A percentile compares a stretch with the other conserved stretches of the same genome.
phyloP scores from a whole-genome alignment of 345 rosid genomes.

The Erysimum cheiranthoides region DNA sequence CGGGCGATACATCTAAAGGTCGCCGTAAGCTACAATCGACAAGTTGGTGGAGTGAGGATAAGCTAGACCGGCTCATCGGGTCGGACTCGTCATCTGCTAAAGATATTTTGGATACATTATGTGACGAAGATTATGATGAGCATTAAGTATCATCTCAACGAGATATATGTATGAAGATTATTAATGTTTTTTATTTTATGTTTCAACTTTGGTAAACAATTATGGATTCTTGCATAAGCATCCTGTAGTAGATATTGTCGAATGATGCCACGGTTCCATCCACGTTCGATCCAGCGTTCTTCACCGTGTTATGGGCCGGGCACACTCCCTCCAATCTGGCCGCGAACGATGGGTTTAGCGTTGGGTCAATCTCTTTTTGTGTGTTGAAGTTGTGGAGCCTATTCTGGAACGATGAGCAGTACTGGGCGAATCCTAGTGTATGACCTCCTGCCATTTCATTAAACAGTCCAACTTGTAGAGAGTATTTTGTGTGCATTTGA shows the following conservation, averaged over 20 bases:
- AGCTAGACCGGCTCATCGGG: conserved; percentile 26
- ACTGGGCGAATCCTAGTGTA: conserved; percentile 86
- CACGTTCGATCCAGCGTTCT: conserved; percentile 65
- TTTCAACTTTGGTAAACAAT: not conserved
- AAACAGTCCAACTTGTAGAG: not conserved
- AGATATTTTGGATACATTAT: conserved; percentile 14
- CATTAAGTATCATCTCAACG: too few species aligned
- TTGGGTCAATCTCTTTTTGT: conserved; percentile 62
- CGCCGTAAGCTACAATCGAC: conserved; percentile 16
- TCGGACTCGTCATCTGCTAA: conserved; percentile 4
- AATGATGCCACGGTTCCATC: conserved; percentile 54
- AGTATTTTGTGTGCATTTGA: too few species aligned
- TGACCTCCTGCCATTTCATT: conserved; percentile 66
- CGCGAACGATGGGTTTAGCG: conserved; percentile 69
- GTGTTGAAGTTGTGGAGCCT: conserved; percentile 81
- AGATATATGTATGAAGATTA: not conserved
- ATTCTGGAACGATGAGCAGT: conserved; percentile 85
- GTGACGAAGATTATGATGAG: conserved; percentile 20
- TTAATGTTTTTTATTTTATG: not conserved
- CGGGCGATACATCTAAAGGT: conserved; percentile 20
- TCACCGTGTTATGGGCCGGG: conserved; percentile 64
- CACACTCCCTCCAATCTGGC: conserved; percentile 57
- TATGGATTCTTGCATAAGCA: conserved; percentile 53
- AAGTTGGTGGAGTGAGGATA: conserved; percentile 33
- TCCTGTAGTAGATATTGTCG: conserved; percentile 74